These are phyloP conservation scores for Chenopodium berlandieri DNA, from an alignment of 148 eudicot species.

Conservation along the genomic window DNA sequence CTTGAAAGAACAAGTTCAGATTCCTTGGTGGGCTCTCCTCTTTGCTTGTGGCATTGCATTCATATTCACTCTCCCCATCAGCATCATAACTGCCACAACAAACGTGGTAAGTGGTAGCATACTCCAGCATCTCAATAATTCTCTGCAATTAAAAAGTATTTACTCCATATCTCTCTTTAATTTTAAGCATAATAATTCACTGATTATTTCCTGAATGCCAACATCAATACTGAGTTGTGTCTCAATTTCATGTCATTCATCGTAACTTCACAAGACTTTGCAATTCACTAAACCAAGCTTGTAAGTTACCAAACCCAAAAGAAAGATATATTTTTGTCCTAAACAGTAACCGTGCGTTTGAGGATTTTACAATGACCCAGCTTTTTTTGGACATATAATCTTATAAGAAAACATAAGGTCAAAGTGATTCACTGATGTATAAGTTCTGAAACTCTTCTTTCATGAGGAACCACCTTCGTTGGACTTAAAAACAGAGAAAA, in stretches of 20 bases:
- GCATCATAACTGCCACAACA: conserved; percentile 96
- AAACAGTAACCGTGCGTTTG: neutral
- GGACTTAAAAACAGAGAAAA: neutral
- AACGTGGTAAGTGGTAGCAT: conserved; percentile 86
- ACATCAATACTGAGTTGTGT: neutral
- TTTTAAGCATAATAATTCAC: neutral
- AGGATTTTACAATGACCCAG: neutral
- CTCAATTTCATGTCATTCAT: neutral
- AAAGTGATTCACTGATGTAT: neutral
- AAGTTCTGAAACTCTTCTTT: neutral
- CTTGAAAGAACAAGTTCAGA: conserved; percentile 72
- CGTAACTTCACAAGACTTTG: neutral
- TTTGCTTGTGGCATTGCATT: conserved; percentile 83
- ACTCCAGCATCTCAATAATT: neutral
- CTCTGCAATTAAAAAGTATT: neutral
- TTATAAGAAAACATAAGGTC: neutral
- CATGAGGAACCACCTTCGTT: neutral
- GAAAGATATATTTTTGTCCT: too few relatives aligned
- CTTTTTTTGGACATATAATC: neutral
- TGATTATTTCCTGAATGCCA: neutral
- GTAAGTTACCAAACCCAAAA: neutral
- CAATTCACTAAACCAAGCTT: neutral
- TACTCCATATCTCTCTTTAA: neutral
- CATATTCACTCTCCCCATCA: conserved; percentile 87
- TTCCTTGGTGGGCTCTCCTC: conserved; percentile 99